A percentile compares a stretch with the other conserved stretches of the same genome.
These are phyloP conservation scores for Pyricularia sp. DNA, from an alignment of 2,329 filamentous ascomycete species.

Conservation along the genomic window DNA sequence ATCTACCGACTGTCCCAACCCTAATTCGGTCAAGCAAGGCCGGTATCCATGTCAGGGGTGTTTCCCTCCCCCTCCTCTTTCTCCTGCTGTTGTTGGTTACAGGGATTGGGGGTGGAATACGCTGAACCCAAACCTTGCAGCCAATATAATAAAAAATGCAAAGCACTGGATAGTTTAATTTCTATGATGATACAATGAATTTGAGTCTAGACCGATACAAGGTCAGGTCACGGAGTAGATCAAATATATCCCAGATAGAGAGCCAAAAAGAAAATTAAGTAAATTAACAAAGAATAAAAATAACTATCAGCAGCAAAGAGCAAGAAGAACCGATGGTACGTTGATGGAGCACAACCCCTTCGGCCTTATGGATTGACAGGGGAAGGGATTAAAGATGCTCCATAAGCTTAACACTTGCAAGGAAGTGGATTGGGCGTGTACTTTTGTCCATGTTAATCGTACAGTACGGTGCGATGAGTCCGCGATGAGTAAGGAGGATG, in stretches of 20 bases:
- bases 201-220: too few species aligned
- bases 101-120: background rate
- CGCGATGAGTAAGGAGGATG: background rate
- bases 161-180: too few species aligned
- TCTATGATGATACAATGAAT: too few species aligned
- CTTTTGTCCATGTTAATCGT: too few species aligned
- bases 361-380: background rate
- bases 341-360: background rate
- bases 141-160: background rate
- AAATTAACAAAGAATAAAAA: background rate
- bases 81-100: background rate
- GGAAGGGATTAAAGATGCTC: background rate
- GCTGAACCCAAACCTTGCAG: background rate
- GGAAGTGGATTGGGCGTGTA: too few species aligned
- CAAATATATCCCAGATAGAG: too few species aligned
- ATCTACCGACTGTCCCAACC: background rate
- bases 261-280: too few species aligned
- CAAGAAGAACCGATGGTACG: background rate
- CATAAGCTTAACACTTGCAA: background rate
- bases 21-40: background rate
- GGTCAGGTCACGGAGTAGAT: too few species aligned
- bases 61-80: too few species aligned
- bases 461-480: background rate
- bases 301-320: background rate
- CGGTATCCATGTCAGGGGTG: background rate